A percentile compares a stretch with the other conserved stretches of the same genome.
These are phyloP conservation scores for Saccharomycopsis lassenensis DNA, from an alignment of 805 yeast genomes.

Conservation along the genomic window DNA sequence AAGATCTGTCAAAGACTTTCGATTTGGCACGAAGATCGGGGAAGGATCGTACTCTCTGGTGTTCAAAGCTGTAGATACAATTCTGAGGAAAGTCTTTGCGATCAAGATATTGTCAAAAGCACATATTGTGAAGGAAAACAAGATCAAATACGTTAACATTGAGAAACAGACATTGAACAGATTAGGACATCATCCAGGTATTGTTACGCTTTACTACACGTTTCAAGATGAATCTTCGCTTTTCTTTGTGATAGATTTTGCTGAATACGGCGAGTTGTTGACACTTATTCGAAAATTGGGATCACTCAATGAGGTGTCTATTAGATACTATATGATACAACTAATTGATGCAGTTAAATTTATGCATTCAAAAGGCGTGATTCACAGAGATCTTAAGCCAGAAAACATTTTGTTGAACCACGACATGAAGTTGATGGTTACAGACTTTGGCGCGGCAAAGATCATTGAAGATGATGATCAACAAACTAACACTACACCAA, in stretches of 20 bases:
- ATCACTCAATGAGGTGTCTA: slow-evolving; percentile 60
- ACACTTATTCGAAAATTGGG: slow-evolving; percentile 70
- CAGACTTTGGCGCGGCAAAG: slow-evolving; percentile 98
- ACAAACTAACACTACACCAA: slow-evolving; percentile 21
- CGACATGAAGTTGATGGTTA: slow-evolving; percentile 80
- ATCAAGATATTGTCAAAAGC: slow-evolving; percentile 84
- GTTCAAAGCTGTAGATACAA: slow-evolving; percentile 70
- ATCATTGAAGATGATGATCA: slow-evolving; percentile 33
- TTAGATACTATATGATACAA: slow-evolving; percentile 76
- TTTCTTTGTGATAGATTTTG: slow-evolving; percentile 88
- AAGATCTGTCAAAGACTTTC: slow-evolving; percentile 62
- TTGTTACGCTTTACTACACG: slow-evolving; percentile 83
- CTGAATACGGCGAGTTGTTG: slow-evolving; percentile 89
- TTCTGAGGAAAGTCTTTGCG: slow-evolving; percentile 68
- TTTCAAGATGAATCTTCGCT: slow-evolving; percentile 85
- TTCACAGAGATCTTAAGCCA: slow-evolving; percentile 91
- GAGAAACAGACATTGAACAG: slow-evolving; percentile 85
- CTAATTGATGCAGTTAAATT: slow-evolving; percentile 83
- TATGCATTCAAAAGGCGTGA: slow-evolving; percentile 81
- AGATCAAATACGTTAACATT: slow-evolving; percentile 90
- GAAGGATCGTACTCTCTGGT: slow-evolving; percentile 96
- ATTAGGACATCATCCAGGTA: slow-evolving; percentile 89
- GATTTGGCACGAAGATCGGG: slow-evolving; percentile 75
- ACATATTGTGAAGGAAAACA: slow-evolving; percentile 89
- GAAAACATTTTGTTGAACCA: slow-evolving; percentile 80